These are phyloP conservation scores for Neopestalotiopsis sp. DNA, from an alignment of 2,329 filamentous ascomycete species.

Conservation along the genomic window DNA sequence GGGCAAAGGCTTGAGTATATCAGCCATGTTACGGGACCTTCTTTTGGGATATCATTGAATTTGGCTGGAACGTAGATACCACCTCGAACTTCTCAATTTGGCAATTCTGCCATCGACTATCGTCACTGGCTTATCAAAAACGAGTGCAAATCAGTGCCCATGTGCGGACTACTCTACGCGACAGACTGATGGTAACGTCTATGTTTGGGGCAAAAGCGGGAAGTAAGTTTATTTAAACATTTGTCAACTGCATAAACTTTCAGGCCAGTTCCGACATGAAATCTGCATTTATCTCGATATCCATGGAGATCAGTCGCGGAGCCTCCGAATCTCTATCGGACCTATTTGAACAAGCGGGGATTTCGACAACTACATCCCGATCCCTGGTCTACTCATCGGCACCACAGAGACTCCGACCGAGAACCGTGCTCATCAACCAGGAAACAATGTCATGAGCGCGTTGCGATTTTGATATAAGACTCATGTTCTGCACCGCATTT, in stretches of 20 bases:
- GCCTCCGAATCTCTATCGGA: background rate
- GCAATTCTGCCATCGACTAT: background rate
- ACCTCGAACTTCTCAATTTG: background rate
- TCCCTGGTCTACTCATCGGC: background rate
- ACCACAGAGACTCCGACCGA: background rate
- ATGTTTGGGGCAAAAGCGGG: no score
- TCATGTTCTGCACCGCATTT: background rate
- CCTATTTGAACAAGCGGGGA: background rate
- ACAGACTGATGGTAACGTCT: no score
- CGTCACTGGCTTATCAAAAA: no score
- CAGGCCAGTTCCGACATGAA: background rate
- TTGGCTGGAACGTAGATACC: slow-evolving; percentile 11
- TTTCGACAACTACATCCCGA: background rate
- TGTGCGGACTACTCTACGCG: no score
- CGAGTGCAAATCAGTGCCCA: no score
- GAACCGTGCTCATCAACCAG: background rate
- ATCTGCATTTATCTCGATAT: background rate
- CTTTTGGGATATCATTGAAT: slow-evolving; percentile 7
- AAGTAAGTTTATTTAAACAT: no score
- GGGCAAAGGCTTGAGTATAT: background rate
- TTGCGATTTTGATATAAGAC: background rate
- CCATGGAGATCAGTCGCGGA: background rate
- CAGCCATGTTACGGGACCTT: slow-evolving; percentile 5
- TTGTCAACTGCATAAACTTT: no score
- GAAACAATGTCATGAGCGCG: background rate